Conservation (phyloP, 148 eudicot species). For the Chenopodium quinoa region DNA sequence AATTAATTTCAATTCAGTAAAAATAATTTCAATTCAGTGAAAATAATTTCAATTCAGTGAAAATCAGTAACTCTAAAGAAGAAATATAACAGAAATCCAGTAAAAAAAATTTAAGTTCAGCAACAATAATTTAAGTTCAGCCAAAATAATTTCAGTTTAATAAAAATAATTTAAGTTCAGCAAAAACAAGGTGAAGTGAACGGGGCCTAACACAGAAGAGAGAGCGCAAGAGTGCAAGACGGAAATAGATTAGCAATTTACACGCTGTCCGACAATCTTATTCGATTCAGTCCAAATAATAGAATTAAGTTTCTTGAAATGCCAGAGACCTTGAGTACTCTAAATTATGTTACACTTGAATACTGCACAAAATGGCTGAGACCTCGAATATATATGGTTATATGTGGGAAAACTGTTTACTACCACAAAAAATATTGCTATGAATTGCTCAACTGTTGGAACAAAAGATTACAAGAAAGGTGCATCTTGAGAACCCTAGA, state of each 20-base stretch:
- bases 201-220: background rate
- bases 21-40: no score
- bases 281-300: background rate
- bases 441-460: background rate
- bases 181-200: no score
- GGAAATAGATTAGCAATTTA: no score
- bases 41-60: no score
- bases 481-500: constrained; percentile 2
- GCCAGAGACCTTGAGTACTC: background rate
- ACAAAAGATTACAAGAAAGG: background rate
- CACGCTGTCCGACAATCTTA: no score
- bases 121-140: no score
- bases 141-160: no score
- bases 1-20: no score
- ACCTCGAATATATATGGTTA: background rate
- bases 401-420: background rate
- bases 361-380: background rate
- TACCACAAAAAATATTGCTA: constrained; percentile 4
- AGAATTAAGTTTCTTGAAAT: background rate
- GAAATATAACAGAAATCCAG: no score
- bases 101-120: no score
- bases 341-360: background rate
- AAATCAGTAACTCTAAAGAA: no score
- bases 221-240: background rate
- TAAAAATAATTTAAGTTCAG: no score